A percentile compares a stretch with the other conserved stretches of the same genome.
Conservation (phyloP, 2,329 filamentous ascomycete genomes). For the Diaporthe amygdali region DNA sequence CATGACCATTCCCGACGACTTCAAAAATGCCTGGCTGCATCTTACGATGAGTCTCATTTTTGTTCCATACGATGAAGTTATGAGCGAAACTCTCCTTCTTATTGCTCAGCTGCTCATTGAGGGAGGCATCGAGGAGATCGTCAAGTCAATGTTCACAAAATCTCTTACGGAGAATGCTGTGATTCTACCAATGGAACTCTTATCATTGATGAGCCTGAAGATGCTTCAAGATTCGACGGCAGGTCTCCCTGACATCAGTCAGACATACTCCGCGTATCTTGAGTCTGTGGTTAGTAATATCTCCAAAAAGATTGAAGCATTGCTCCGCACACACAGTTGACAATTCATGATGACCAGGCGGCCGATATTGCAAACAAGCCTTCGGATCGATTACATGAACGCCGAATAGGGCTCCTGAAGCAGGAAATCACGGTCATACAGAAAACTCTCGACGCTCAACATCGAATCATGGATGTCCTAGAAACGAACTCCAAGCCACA, state of each 20-base stretch:
- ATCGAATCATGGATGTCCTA: neutral
- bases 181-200: slow-evolving; percentile 47
- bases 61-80: neutral
- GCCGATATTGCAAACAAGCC: neutral
- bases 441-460: neutral
- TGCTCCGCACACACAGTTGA: neutral
- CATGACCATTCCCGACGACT: neutral
- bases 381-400: neutral
- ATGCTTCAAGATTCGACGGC: slow-evolving; percentile 45
- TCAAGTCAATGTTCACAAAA: neutral
- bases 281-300: slow-evolving; percentile 37
- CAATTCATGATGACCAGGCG: neutral
- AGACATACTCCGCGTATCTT: slow-evolving; percentile 49
- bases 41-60: neutral
- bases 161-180: slow-evolving; percentile 24
- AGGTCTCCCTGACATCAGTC: slow-evolving; percentile 43
- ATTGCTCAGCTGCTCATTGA: neutral
- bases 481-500: neutral
- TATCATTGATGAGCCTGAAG: slow-evolving; percentile 44
- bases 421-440: neutral
- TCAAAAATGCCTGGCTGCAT: slow-evolving; percentile 1
- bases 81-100: neutral
- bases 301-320: too few species aligned
- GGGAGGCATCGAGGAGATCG: neutral
- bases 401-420: neutral